Evolutionary conservation across 495 filamentous ascomycete genomes (phyloP), one percentile per base, ranked within the genome.

Genomic region (Hypoxylon fuscum): DNA sequence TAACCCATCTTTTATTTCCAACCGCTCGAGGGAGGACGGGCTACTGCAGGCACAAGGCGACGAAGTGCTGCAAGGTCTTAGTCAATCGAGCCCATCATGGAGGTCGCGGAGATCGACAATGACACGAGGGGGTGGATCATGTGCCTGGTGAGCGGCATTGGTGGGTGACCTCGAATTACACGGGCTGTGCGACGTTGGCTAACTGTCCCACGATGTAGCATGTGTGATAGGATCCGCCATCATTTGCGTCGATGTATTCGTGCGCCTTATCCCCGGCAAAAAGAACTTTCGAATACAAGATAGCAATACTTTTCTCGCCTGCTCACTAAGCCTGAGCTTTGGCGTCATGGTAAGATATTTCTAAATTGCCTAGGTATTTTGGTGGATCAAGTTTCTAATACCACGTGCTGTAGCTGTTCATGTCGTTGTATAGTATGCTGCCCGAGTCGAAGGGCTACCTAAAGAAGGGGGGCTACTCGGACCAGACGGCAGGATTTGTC

Each of bases 51-150:
- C 45, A 50, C 59, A 44, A 61, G 52, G 49, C 44, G 31, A 57
- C 49, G 44, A 42, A 18, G 34, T 37, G 44, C 45, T 56, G 54
- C 53, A 40, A 44, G 49, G 51, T 61, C 44, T 14, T 40, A 64
- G 25, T 35, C 40, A 35, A 46, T 58, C 29, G 40, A 21, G 61
- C 46, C 64, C 49, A 65, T 50, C 59, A 80, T 80, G 77, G 71
- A 65, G 48, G 56, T 52, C 42, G 54, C 52, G 21, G 74, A 68
- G 31, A 77, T 88, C 78, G 83, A 85, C 70, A 96, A 96, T 74
- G 94, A 98, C 76, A 86, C 88, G 20, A 85, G 92, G 63, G 95
- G 96, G 55, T 98, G 95, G 95, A 88, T 97, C 42, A 89, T 98
- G 89, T 88, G 88, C 66, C 82, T 81, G 41, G 83, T 93, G 65